Evolutionary conservation across 306 rosid genomes (phyloP).

Genomic region (Pachyrhizus erosus): DNA sequence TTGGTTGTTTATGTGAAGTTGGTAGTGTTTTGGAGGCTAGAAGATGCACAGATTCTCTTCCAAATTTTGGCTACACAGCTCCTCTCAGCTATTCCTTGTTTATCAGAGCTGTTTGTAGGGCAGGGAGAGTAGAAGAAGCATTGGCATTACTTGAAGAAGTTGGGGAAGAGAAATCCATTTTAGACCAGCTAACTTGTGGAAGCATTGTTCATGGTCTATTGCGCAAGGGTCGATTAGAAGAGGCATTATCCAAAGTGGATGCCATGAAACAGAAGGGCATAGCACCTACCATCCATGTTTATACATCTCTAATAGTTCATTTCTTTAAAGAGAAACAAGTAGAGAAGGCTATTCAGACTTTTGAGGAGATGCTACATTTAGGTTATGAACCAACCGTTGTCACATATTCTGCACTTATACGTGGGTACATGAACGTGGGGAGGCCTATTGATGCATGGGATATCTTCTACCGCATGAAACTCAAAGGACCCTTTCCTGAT

Average conservation of each 20-base stretch:
- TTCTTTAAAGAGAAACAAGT: constrained; percentile 68
- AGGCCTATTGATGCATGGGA: constrained; percentile 73
- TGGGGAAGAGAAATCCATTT: constrained; percentile 50
- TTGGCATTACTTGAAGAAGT: constrained; percentile 54
- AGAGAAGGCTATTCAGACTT: constrained; percentile 60
- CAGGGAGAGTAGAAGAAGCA: constrained; percentile 80
- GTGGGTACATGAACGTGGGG: constrained; percentile 78
- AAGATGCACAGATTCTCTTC: constrained; percentile 67
- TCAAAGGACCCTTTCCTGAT: constrained; percentile 83
- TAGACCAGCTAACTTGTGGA: constrained; percentile 72
- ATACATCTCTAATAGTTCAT: constrained; percentile 77
- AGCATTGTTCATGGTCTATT: constrained; percentile 85
- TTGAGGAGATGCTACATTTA: constrained; percentile 64
- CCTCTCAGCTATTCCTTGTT: constrained; percentile 67
- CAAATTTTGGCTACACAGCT: constrained; percentile 56
- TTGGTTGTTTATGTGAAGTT: constrained; percentile 81
- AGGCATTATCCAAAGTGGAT: constrained; percentile 71
- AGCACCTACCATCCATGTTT: constrained; percentile 73
- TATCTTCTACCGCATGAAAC: constrained; percentile 67
- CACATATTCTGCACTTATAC: constrained; percentile 71
- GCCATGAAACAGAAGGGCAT: constrained; percentile 71
- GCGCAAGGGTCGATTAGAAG: constrained; percentile 61
- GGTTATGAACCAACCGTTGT: constrained; percentile 78
- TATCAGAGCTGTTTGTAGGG: constrained; percentile 77
- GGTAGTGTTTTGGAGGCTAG: constrained; percentile 64